These are phyloP conservation scores for Rosa rugosa DNA, from an alignment of 306 rosid species.

Conservation along the genomic window DNA sequence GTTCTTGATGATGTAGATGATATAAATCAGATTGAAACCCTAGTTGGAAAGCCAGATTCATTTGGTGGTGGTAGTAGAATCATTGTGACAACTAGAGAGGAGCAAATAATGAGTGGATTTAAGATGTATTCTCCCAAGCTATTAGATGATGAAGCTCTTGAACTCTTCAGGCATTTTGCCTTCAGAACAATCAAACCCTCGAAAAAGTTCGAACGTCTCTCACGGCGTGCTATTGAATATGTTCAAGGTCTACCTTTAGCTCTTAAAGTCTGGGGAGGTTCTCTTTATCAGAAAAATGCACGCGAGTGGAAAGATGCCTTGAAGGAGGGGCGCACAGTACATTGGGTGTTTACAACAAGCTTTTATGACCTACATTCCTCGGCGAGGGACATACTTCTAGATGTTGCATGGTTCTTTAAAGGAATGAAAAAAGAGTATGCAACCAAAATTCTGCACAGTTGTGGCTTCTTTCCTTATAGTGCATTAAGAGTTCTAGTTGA, in stretches of 20 bases:
- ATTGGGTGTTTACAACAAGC: slow-evolving; percentile 1
- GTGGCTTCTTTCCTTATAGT: slow-evolving; percentile 29
- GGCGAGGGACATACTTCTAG: slow-evolving; percentile 28
- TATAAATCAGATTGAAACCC: background rate
- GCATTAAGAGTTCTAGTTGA: slow-evolving; percentile 37
- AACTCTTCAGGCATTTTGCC: slow-evolving; percentile 14
- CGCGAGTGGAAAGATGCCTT: background rate
- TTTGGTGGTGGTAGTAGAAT: background rate
- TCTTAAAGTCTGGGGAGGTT: slow-evolving; percentile 13
- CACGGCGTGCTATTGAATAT: background rate
- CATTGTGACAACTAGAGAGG: background rate
- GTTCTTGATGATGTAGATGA: background rate
- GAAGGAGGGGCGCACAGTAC: background rate
- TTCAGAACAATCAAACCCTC: slow-evolving; percentile 7
- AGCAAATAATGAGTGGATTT: background rate
- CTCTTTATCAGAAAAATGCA: background rate
- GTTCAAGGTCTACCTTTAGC: slow-evolving; percentile 17
- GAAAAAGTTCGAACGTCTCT: background rate
- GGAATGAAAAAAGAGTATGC: slow-evolving; percentile 31
- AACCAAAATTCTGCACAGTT: slow-evolving; percentile 5
- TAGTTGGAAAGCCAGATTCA: background rate
- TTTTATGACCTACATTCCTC: slow-evolving; percentile 3
- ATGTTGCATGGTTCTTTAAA: slow-evolving; percentile 39
- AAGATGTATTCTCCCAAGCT: background rate
- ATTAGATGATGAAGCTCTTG: slow-evolving; percentile 13